These are phyloP conservation scores for Oryza meyeriana DNA, from an alignment of 176 grass and related monocot genomes.

Conservation along the genomic window DNA sequence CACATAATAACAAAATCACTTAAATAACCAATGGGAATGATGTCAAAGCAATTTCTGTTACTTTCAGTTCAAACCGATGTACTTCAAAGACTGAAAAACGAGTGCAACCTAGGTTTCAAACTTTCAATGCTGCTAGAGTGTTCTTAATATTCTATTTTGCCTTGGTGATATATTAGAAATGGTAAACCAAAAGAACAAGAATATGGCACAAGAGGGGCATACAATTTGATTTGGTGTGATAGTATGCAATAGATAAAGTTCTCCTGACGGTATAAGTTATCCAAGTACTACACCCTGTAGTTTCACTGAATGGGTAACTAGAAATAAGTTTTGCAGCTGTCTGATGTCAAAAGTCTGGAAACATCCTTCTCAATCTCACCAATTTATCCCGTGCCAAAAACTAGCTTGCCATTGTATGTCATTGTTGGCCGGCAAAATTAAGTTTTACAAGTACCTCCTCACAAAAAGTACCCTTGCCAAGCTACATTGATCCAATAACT, in stretches of 20 bases:
- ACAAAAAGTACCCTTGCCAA: not conserved
- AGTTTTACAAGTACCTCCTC: not conserved
- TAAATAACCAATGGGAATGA: not conserved
- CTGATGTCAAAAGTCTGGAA: not conserved
- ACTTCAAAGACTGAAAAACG: not conserved
- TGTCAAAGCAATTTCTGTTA: not conserved
- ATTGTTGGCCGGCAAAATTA: not conserved
- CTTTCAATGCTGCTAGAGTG: not conserved
- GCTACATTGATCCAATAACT: not conserved
- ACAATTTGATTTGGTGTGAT: not conserved
- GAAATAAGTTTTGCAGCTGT: not conserved
- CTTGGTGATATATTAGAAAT: not conserved
- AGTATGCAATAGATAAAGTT: not conserved
- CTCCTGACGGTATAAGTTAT: not conserved
- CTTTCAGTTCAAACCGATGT: not conserved
- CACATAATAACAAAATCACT: constrained; percentile 9
- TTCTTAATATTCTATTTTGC: not conserved
- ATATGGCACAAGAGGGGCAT: not conserved
- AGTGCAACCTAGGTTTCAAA: not conserved
- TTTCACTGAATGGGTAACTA: not conserved
- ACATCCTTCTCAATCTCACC: not conserved
- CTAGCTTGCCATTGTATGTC: not conserved
- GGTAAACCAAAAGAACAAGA: not conserved
- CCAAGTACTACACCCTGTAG: not conserved
- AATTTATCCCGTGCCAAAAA: not conserved